A percentile compares a stretch with the other conserved stretches of the same genome.
phyloP scores from a whole-genome alignment of 2,329 filamentous ascomycete genomes.

The Pyricularia pennisetigena region DNA sequence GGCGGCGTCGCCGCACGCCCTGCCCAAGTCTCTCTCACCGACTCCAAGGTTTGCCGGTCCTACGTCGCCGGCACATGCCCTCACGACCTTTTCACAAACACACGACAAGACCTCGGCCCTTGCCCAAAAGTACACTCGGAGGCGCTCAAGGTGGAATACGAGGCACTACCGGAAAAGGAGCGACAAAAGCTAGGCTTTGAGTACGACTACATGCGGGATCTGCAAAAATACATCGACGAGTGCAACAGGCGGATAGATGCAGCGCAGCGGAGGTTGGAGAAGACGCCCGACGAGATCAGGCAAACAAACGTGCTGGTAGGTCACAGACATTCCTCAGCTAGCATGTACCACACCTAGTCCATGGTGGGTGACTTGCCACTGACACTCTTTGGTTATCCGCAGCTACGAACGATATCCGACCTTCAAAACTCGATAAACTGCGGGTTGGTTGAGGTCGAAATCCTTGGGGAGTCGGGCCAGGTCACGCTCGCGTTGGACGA shows the following conservation, averaged over 20 bases:
- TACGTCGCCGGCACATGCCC: constrained; percentile 91
- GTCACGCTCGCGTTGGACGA: constrained; percentile 80
- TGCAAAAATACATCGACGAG: constrained; percentile 93
- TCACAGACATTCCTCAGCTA: background rate
- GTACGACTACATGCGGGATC: constrained; percentile 91
- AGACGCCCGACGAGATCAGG: constrained; percentile 93
- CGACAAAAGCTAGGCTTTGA: constrained; percentile 81
- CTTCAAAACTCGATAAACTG: constrained; percentile 68
- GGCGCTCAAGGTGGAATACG: constrained; percentile 80
- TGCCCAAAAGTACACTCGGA: constrained; percentile 87
- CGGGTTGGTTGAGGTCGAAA: constrained; percentile 75
- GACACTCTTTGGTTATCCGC: background rate
- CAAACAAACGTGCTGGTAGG: constrained; percentile 71
- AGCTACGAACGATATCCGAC: constrained; percentile 74
- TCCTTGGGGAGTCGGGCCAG: constrained; percentile 71
- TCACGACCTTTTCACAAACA: constrained; percentile 98
- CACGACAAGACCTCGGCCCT: constrained; percentile 89
- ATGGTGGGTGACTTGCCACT: constrained; percentile 23
- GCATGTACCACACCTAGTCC: too few relatives aligned
- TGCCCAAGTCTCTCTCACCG: constrained; percentile 77
- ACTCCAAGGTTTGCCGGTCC: constrained; percentile 89
- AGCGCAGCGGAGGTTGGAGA: constrained; percentile 83
- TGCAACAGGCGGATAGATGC: constrained; percentile 91
- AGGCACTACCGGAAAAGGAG: constrained; percentile 59
- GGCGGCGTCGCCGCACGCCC: constrained; percentile 62